These are phyloP conservation scores for Solanum pennellii DNA, from an alignment of 257 asterid species.

Conservation along the genomic window DNA sequence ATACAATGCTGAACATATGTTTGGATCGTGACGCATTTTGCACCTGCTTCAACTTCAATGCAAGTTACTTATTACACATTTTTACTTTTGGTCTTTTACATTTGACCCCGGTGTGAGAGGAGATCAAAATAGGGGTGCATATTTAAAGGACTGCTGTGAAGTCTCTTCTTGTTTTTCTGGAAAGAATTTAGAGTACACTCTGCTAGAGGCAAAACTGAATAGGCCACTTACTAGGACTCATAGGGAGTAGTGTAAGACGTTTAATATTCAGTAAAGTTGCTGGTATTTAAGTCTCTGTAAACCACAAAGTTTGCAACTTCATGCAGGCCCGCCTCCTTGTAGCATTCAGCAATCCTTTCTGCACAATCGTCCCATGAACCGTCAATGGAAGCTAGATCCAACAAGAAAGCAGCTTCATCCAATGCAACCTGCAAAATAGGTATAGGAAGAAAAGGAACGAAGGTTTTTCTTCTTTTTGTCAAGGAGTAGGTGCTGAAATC, in stretches of 20 bases:
- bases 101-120: background rate
- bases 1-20: background rate
- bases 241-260: background rate
- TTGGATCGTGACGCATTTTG: background rate
- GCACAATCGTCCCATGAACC: slow-evolving; percentile 68
- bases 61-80: background rate
- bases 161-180: background rate
- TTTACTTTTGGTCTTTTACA: background rate
- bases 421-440: slow-evolving; percentile 44
- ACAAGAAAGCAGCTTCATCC: slow-evolving; percentile 91
- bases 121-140: background rate
- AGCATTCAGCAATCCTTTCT: slow-evolving; percentile 68
- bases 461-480: background rate
- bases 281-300: slow-evolving; percentile 34
- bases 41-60: background rate
- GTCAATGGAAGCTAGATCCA: slow-evolving; percentile 90
- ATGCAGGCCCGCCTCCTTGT: slow-evolving; percentile 59
- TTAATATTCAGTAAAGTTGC: background rate
- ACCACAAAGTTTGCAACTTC: slow-evolving; percentile 68
- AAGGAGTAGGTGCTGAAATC: background rate
- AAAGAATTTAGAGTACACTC: background rate
- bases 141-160: background rate
- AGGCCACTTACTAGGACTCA: background rate
- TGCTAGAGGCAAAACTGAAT: background rate
- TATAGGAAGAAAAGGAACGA: background rate